Evolutionary conservation across 495 filamentous ascomycete genomes (phyloP).

Genomic region (Hypoxylon fragiforme): DNA sequence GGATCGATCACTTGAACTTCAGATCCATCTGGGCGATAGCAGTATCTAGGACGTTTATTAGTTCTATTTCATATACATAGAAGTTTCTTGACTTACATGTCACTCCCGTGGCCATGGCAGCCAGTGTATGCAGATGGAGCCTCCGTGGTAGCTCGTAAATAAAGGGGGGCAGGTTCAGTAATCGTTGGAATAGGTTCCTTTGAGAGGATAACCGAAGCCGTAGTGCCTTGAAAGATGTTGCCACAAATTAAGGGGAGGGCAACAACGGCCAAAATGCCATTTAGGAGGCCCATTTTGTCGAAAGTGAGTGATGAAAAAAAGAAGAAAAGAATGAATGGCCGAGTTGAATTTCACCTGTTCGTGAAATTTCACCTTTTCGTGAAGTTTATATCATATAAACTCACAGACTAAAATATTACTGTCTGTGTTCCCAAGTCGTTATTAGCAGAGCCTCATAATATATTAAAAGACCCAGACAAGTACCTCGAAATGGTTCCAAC

Average conservation of each 20-base stretch:
- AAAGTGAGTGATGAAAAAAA: no score
- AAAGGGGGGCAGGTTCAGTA: not conserved
- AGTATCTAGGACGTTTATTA: slow-evolving; percentile 34
- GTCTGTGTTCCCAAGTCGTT: no score
- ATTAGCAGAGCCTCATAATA: slow-evolving; percentile 20
- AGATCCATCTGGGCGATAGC: slow-evolving; percentile 51
- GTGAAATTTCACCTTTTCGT: no score
- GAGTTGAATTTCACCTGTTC: no score
- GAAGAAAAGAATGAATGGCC: no score
- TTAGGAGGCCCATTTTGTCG: no score
- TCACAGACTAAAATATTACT: no score
- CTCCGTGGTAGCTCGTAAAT: slow-evolving; percentile 38
- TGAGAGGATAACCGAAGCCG: slow-evolving; percentile 5
- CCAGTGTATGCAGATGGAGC: slow-evolving; percentile 53
- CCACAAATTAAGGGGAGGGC: not conserved
- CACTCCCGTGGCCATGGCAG: slow-evolving; percentile 54
- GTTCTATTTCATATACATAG: not conserved
- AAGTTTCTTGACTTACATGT: slow-evolving; percentile 43
- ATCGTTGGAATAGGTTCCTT: not conserved
- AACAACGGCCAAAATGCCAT: no score
- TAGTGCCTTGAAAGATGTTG: not conserved
- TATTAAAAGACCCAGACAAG: not conserved
- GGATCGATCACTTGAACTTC: slow-evolving; percentile 31
- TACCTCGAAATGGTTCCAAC: not conserved
- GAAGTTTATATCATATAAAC: no score